Evolutionary conservation across 345 rosid genomes (phyloP), one percentile per base, ranked within the genome.

Genomic region (Eutrema heterophyllum): DNA sequence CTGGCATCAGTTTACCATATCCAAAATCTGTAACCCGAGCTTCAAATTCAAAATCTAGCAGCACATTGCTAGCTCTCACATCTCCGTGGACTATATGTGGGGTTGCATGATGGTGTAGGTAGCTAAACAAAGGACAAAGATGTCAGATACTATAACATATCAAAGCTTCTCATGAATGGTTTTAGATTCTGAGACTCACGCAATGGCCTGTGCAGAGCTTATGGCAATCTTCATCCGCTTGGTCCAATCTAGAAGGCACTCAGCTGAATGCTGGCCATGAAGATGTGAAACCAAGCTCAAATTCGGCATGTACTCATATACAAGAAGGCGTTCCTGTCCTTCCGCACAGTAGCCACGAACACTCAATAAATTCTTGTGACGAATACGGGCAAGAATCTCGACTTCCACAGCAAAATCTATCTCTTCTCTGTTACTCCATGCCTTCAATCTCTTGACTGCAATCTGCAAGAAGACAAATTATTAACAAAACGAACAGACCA

Each of bases 381-480:
- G 81, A 53, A 95, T 97, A 72, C 99, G 87, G 0, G 94, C 96
- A 63, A 95, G 88, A 64, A 90, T 86, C 89, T 95, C 98, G 13
- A 95, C 86, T 81, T 95, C 98, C 2, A 87, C 99, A 9, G 85
- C 81, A 76, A 95, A 95, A 67, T 89, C 97, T 82, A 84, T 76
- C 53, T 95, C 99, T 46, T 94, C 98, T 80, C 89, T 95, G 86
- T 84, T 81, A 78, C 91, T 95, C 99, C 98, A 95, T 14, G 86
- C 99, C 83, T 95, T 95, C 81, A 95, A 69, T 76, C 99, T 92
- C 86, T 95, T 95, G 8, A 95, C 99, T 1, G 99, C 99, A 81
- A 92, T 90, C 97, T 92, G 81, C 64, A 78, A 68, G 10, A 66
- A 6, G 21, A 30, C 41, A 38, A 27, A n/a, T n/a, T 2, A 18